These are phyloP conservation scores for Fragaria nilgerrensis DNA, from an alignment of 306 rosid genomes.

Conservation along the genomic window DNA sequence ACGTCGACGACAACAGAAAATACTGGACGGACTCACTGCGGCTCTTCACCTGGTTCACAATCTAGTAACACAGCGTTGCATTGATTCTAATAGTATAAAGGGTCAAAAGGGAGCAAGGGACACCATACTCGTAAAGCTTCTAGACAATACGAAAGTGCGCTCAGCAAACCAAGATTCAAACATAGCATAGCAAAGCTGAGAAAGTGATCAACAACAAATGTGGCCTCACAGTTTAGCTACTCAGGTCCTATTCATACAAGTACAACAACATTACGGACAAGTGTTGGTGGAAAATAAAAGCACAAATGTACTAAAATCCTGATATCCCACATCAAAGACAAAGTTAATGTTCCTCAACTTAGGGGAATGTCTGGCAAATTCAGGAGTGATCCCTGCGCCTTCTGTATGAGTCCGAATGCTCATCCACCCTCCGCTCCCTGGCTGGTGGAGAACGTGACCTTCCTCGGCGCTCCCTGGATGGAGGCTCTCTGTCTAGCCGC, in stretches of 20 bases:
- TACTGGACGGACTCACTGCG: background rate
- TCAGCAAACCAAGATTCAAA: background rate
- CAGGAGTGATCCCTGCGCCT: conserved; percentile 32
- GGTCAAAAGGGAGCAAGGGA: background rate
- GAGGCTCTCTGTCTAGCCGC: conserved; percentile 34
- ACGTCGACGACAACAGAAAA: background rate
- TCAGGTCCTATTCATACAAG: background rate
- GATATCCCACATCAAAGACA: background rate
- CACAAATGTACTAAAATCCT: background rate
- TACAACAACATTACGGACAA: background rate
- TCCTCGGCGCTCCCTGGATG: conserved; percentile 38
- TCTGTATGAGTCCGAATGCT: conserved; percentile 26
- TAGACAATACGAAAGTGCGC: background rate
- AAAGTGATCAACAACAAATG: background rate
- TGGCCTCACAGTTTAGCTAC: background rate
- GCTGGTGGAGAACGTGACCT: conserved; percentile 41
- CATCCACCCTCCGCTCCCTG: conserved; percentile 29
- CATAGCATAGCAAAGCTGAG: background rate
- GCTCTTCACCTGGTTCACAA: background rate
- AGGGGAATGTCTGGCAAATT: conserved; percentile 1
- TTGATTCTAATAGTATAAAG: background rate
- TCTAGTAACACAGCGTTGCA: background rate
- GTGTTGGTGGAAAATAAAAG: background rate
- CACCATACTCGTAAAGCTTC: background rate
- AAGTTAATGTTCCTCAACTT: background rate